These are phyloP conservation scores for Talaromyces wortmannii DNA, from an alignment of 495 filamentous ascomycete species.

Conservation along the genomic window DNA sequence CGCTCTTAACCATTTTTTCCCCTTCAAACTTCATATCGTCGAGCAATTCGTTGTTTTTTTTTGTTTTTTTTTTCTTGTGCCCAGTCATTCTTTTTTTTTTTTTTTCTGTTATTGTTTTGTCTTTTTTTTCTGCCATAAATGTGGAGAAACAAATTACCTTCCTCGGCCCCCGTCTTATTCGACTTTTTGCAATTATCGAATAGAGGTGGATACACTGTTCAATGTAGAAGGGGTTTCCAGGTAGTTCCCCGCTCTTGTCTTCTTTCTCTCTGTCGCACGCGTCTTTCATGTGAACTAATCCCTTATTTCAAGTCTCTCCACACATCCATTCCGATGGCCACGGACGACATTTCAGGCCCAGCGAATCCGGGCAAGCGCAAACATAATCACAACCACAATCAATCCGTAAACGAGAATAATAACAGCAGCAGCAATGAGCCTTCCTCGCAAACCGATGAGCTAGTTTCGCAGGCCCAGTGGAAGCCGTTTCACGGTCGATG, in stretches of 20 bases:
- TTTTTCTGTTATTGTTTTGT: neutral
- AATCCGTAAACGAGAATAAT: too few species aligned
- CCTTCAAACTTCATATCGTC: neutral
- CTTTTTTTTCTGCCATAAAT: neutral
- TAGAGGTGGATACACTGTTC: too few species aligned
- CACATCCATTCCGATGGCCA: too few species aligned
- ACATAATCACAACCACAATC: too few species aligned
- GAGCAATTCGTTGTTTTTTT: neutral
- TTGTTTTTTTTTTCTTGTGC: conserved; percentile 1
- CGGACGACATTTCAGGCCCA: too few species aligned
- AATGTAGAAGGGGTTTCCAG: neutral
- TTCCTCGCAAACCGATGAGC: too few species aligned
- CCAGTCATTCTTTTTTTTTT: conserved; percentile 14
- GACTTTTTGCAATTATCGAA: neutral
- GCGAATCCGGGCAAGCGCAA: too few species aligned
- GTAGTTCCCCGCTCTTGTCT: neutral
- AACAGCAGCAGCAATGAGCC: too few species aligned
- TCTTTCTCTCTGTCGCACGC: neutral
- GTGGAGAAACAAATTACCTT: neutral
- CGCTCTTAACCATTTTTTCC: conserved; percentile 6
- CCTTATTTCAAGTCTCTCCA: too few species aligned
- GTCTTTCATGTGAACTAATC: too few species aligned
- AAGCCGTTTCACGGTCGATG: too few species aligned
- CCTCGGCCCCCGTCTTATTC: neutral
- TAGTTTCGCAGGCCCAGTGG: too few species aligned